Evolutionary conservation across 179 eudicot species (phyloP).

Genomic region (Spergularia azorica): DNA sequence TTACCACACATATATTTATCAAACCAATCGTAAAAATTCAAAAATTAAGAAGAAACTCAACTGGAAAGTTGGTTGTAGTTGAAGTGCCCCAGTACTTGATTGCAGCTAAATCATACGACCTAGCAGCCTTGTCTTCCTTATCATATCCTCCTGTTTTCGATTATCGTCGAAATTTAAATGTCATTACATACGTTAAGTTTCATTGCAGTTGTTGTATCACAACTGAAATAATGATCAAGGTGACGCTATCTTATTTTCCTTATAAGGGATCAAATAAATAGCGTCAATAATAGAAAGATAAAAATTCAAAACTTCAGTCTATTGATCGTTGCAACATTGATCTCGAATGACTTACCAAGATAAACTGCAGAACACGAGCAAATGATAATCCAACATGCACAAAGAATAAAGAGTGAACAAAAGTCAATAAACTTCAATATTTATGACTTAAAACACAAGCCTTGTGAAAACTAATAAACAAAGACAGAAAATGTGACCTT

Average conservation of each 20-base stretch:
- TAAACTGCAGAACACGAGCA: conserved; percentile 29
- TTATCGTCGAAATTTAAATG: not conserved
- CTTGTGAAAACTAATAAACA: too few relatives aligned
- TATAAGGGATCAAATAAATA: too few relatives aligned
- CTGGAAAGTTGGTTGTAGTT: conserved; percentile 95
- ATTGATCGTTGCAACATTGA: not conserved
- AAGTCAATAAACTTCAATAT: conserved; percentile 1
- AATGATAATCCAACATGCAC: conserved; percentile 29
- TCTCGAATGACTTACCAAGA: conserved; percentile 30
- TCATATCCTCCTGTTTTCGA: conserved; percentile 79
- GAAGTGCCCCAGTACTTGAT: conserved; percentile 99
- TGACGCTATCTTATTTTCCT: too few relatives aligned
- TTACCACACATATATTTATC: too few relatives aligned
- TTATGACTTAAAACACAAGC: not conserved
- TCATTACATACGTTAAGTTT: too few relatives aligned
- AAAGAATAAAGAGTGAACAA: not conserved
- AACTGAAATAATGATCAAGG: too few relatives aligned
- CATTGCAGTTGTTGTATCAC: too few relatives aligned
- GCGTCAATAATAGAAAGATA: too few relatives aligned
- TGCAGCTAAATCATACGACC: conserved; percentile 94
- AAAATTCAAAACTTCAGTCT: too few relatives aligned
- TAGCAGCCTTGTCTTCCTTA: conserved; percentile 97
- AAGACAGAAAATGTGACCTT: conserved; percentile 50
- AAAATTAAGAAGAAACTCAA: conserved; percentile 22
- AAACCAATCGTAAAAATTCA: too few relatives aligned